Base-by-base conservation (phyloP, 2,329 filamentous ascomycete genomes). In the Thelonectria discophora region DNA sequence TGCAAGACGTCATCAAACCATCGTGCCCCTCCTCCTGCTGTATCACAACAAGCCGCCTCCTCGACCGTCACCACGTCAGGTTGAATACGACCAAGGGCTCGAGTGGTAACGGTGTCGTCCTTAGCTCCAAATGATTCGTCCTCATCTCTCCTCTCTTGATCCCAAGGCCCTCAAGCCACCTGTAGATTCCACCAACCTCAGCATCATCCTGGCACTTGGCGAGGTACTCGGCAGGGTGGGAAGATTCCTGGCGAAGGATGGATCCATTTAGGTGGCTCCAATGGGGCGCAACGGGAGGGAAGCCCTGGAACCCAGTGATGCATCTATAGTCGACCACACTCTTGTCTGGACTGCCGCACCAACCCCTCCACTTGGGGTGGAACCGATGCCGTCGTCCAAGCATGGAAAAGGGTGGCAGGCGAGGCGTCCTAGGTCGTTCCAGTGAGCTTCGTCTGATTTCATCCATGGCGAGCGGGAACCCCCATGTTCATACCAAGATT, bases 351-450 rank as follows among this genome's bases (percentile, higher is more conserved):
- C 61, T 67, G 65, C 66, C 50, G 62, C 65, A 60, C 63, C 55
- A 67, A 63, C 62, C 67, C 64, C 69, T 71, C 69, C 69, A 72
- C 69, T 67, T 64, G 27, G 54, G 62, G 69, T 71, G 69, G 69
- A 69, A 72, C 69, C 65, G 55, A 55, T 64, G 64, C 53, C 60
- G 51, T 72, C 55, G 58, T 63, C 58, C 55, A 64, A 64, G 55
- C 56, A 69, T 71, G 63, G 69, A 65, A 52, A 51, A 58, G 62
- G 62, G 62, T 62, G 47, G 59, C 45, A 48, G 42, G 67, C 54
- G 55, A 63, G 62, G 55, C 62, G 62, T 61, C 55, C 60, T 34
- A 42, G 60, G 52, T 53, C 53, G 58, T 66, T 56, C 57, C 55
- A 61, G 56, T 64, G 55, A 62, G 57, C 59, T 50, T 49, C 21